A percentile compares a stretch with the other conserved stretches of the same genome.
Conservation (phyloP, 768 basidiomycete genomes). For the Mycena crocata region DNA sequence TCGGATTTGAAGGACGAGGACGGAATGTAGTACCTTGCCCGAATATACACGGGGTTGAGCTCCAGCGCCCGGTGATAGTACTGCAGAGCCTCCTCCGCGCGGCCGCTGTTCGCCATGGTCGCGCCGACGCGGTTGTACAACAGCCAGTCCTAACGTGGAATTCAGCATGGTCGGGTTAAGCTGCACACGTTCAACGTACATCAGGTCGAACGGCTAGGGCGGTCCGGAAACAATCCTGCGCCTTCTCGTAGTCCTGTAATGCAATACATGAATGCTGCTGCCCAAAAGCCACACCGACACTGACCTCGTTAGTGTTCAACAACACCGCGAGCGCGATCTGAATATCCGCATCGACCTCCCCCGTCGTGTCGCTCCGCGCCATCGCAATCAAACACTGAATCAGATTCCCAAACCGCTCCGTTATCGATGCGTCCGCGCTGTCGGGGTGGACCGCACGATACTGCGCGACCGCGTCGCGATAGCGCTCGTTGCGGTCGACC, state of each 20-base stretch:
- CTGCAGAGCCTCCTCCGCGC: conserved; percentile 81
- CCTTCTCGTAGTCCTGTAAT: conserved; percentile 86
- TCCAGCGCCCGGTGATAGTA: conserved; percentile 91
- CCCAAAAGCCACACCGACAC: conserved; percentile 29
- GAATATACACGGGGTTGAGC: conserved; percentile 89
- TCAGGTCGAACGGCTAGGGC: conserved; percentile 90
- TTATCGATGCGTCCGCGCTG: conserved; percentile 42
- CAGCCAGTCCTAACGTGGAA: conserved; percentile 78
- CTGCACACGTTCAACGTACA: conserved; percentile 54
- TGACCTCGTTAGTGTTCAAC: conserved; percentile 91
- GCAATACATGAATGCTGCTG: neutral
- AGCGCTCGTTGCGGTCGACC: conserved; percentile 74
- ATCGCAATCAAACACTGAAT: conserved; percentile 86
- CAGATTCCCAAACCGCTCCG: conserved; percentile 62
- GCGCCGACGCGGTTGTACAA: conserved; percentile 95
- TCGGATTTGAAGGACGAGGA: conserved; percentile 5
- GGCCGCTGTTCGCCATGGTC: conserved; percentile 91
- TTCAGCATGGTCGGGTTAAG: neutral
- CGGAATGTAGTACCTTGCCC: conserved; percentile 71
- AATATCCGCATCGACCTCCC: conserved; percentile 89
- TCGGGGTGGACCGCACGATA: conserved; percentile 50
- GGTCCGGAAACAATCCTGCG: conserved; percentile 92
- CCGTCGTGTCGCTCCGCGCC: conserved; percentile 69
- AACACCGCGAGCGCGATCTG: conserved; percentile 95
- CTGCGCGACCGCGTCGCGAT: conserved; percentile 57